Evolutionary conservation across 1,139 yeast species (phyloP), one percentile per base, ranked within the genome.

Genomic region (Suhomyces kunorum): DNA sequence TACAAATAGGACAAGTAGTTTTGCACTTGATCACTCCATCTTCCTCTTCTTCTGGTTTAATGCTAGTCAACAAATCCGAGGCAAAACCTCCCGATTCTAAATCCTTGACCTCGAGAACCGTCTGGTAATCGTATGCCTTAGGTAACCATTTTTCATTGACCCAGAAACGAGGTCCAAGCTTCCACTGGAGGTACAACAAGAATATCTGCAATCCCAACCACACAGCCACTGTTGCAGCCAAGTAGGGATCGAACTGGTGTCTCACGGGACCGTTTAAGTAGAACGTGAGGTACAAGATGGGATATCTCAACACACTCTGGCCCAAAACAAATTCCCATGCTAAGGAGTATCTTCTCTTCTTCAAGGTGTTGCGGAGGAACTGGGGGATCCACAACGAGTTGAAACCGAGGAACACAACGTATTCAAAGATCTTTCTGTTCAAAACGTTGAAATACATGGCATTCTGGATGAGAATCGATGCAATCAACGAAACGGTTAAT

Each of bases 341-440:
- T 50, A 86, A 81, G 4, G 89, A 78, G 28, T 70, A 67, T 40
- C 83, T 67, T n/a, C 87, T 71, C 18, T 92, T 92, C 42, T 87
- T 74, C 15, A 85, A 63, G 5, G 86, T 81, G 55, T 88, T 87
- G 51, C 96, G 72, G 46, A 81, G 78, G 36, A 88, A 83, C 59
- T 90, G 98, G 0, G 97, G 97, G n/a, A 85, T 51, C 97, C 97
- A 90, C 50, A 78, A 81, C 0, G 95, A 86, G 57, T 81, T 86
- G 23, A 83, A 55, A 1, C 71, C 42, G 2, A 81, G 46, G 5
- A 83, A 57, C 1, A 77, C 64, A 1, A 74, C 40, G 44, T 76
- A 80, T 56, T 88, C 96, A 55, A 82, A 78, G 3, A 68, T 52
- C 16, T 61, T 61, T 40, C 96, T 68, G 32, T 78, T 63, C 11